Conservation (phyloP, 148 eudicot species). For the Dysphania ambrosioides region DNA sequence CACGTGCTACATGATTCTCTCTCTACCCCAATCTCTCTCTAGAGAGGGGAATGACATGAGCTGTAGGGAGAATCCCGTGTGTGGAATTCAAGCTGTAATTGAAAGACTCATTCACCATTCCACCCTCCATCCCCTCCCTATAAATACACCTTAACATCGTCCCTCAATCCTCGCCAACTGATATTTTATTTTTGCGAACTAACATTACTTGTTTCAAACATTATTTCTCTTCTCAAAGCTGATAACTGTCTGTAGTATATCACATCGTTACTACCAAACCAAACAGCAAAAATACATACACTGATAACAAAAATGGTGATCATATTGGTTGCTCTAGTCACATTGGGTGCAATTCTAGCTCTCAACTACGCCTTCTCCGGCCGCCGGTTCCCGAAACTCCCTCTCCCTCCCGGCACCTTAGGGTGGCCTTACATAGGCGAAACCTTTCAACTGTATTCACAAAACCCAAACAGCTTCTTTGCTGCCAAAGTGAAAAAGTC, state of each 20-base stretch:
- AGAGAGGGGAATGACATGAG: conserved; percentile 32
- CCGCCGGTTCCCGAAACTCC: conserved; percentile 32
- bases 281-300: too few species aligned
- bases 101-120: conserved; percentile 17
- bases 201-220: conserved; percentile 17
- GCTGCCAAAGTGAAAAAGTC: conserved; percentile 76
- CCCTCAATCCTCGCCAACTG: conserved; percentile 22
- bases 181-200: conserved; percentile 26
- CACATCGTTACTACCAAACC: too few species aligned
- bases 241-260: too few species aligned
- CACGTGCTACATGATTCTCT: conserved; percentile 24
- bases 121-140: conserved; percentile 18
- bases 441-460: conserved; percentile 84
- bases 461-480: conserved; percentile 85
- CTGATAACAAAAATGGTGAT: conserved; percentile 35
- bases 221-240: too few species aligned
- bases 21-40: conserved; percentile 17
- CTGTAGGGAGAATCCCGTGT: conserved; percentile 68
- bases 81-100: conserved; percentile 61
- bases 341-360: conserved; percentile 18
- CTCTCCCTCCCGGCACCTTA: conserved; percentile 84
- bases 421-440: conserved; percentile 94
- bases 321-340: conserved; percentile 23
- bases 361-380: conserved; percentile 9
- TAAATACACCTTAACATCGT: conserved; percentile 35